Percentiles rank a stretch among this genome's conserved stretches.
Conservation (phyloP, 2,329 filamentous ascomycete genomes). For the Erysiphe pulchra region DNA sequence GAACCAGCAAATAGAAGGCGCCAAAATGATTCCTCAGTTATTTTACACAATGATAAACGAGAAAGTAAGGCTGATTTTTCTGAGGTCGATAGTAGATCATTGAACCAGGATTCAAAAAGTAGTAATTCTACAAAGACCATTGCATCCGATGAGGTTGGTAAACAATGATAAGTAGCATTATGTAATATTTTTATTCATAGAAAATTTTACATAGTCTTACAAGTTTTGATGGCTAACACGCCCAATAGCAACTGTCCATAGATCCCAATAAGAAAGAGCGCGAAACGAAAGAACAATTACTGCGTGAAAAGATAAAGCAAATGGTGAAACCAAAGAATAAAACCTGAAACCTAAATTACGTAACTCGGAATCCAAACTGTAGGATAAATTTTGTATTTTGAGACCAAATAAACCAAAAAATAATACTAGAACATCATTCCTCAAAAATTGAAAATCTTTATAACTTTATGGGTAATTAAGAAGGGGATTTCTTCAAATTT, state of each 20-base stretch:
- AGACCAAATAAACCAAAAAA: too few species aligned
- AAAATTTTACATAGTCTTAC: neutral
- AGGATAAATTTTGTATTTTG: too few species aligned
- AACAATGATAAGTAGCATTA: conserved; percentile 9
- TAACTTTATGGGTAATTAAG: too few species aligned
- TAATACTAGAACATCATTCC: too few species aligned
- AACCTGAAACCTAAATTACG: neutral
- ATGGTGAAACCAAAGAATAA: conserved; percentile 22
- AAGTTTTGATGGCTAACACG: neutral
- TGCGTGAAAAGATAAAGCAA: conserved; percentile 28
- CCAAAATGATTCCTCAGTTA: conserved; percentile 25
- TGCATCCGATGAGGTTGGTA: conserved; percentile 16
- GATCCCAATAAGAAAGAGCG: conserved; percentile 18
- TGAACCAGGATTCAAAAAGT: conserved; percentile 6
- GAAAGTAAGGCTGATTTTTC: conserved; percentile 30
- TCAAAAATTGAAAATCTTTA: too few species aligned
- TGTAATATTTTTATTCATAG: conserved; percentile 3
- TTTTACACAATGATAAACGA: conserved; percentile 20
- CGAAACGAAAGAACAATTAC: conserved; percentile 22
- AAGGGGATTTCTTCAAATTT: too few species aligned
- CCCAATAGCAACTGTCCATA: neutral
- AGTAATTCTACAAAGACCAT: neutral
- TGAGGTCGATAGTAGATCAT: conserved; percentile 16
- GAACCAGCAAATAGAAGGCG: conserved; percentile 17
- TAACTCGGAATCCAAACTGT: too few species aligned